These are phyloP conservation scores for Saccharomyces hybrid DNA, from an alignment of 1,139 yeast species.

Conservation along the genomic window DNA sequence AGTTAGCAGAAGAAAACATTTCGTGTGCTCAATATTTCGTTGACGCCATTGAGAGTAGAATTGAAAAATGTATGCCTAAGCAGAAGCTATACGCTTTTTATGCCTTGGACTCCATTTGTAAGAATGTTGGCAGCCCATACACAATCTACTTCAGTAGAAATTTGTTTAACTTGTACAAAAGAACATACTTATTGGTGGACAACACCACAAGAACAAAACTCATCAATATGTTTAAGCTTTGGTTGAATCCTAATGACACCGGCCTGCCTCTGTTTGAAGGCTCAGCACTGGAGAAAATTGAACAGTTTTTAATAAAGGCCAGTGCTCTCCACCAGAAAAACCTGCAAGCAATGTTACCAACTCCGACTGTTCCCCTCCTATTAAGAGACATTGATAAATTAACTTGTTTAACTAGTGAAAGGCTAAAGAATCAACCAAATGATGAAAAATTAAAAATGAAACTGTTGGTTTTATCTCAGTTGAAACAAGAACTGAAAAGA, in stretches of 20 bases:
- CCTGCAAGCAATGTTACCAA: conserved; percentile 25
- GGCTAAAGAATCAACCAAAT: conserved; percentile 33
- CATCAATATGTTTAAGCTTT: conserved; percentile 72
- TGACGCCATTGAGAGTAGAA: conserved; percentile 59
- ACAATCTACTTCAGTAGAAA: conserved; percentile 54
- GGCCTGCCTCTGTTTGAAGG: conserved; percentile 57
- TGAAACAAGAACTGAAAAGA: conserved; percentile 31
- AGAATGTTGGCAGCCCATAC: conserved; percentile 84
- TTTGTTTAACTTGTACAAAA: conserved; percentile 46
- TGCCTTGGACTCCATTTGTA: conserved; percentile 85
- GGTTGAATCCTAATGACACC: conserved; percentile 51
- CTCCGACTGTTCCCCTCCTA: conserved; percentile 27
- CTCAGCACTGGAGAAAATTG: conserved; percentile 65
- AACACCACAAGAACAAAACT: conserved; percentile 69
- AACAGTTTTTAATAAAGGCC: conserved; percentile 58
- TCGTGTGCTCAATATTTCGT: conserved; percentile 71
- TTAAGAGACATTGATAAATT: conserved; percentile 37
- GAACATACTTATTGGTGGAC: conserved; percentile 69
- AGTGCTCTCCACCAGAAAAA: conserved; percentile 36
- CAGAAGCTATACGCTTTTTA: conserved; percentile 81
- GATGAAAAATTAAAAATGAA: conserved; percentile 36
- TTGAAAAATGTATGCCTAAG: conserved; percentile 63
- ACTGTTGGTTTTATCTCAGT: conserved; percentile 31
- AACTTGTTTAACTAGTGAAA: conserved; percentile 34
- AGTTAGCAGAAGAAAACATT: conserved; percentile 77